Percentiles rank a stretch among this genome's conserved stretches.
Evolutionary conservation across 2,329 filamentous ascomycete genomes (phyloP).

Genomic region (Pseudogymnoascus verrucosus): DNA sequence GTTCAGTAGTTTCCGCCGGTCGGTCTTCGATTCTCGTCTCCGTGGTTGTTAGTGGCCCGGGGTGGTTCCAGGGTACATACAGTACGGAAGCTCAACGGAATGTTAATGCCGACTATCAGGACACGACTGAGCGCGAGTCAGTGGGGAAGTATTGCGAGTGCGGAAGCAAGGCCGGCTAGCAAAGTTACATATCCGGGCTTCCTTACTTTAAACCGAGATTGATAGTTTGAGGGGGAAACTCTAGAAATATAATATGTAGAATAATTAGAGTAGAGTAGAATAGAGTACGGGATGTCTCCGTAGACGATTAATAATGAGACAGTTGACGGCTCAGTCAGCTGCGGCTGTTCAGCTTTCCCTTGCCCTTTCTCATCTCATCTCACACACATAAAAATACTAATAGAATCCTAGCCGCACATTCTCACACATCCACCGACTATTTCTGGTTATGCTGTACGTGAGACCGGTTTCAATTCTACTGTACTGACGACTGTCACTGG

Average conservation of each 20-base stretch:
- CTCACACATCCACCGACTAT: neutral
- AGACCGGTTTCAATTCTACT: neutral
- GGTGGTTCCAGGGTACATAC: neutral
- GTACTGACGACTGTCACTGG: neutral
- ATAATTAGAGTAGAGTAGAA: neutral
- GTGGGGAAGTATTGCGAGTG: conserved; percentile 1
- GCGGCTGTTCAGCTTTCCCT: neutral
- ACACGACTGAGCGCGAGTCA: neutral
- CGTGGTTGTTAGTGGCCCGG: neutral
- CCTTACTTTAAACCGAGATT: neutral
- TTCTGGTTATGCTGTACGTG: neutral
- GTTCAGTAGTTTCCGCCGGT: too few relatives aligned
- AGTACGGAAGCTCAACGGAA: neutral
- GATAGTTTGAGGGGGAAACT: neutral
- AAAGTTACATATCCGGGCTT: neutral
- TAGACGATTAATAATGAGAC: neutral
- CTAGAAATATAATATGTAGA: neutral
- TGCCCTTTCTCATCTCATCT: neutral
- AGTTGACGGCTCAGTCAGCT: neutral
- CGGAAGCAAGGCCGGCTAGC: neutral
- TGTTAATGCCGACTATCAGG: neutral
- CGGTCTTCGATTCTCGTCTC: neutral
- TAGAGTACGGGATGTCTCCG: neutral
- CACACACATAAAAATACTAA: neutral
- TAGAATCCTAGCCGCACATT: neutral